Evolutionary conservation across 2,329 filamentous ascomycete species (phyloP), one percentile per base, ranked within the genome.

Genomic region (Claviceps humidiphila): DNA sequence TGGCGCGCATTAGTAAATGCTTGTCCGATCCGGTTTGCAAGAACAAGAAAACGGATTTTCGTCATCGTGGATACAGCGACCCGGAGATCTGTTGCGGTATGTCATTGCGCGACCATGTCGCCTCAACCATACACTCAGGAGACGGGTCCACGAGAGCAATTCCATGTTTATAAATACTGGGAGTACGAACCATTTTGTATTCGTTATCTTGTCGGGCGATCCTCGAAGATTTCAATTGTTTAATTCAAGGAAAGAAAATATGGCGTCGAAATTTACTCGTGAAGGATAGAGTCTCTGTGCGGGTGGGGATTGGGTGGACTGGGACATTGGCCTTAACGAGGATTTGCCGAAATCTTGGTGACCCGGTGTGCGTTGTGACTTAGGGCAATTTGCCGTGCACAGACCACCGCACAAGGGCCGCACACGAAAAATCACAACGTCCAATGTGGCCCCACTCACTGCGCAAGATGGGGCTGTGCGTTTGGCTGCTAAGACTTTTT

Each of bases 121-220:
- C 17, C 4, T 14, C 16, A 20, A 22, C 11, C 5, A 26, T 7
- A 5, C 26, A 34, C 5, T 11, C 26, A 11, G 17, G 30, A 44
- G 22, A 17, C 47, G 16, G 16, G 17, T 44, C 40, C 39, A 26
- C 48, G 44, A 37, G 20, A 42, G n/a, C 37, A 13, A 22, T 37
- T 47, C 24, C 11, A 9, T 3, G 5, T 26, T 16, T 5, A 17
- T 16, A 6, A n/a, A 14, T 2, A 16, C 14, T 11, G 26, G 47
- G 17, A 43, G 40, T 47, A 72, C 78, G 72, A 68, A 82, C 79
- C 79, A 82, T 82, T 71, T 78, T 81, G 74, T 68, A 68, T 39
- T 72, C 62, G 68, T 65, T 66, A 66, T 72, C 70, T 72, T 76
- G 78, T 77, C 78, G 77, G 75, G 73, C 77, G 77, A 81, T 82